Percentiles rank a stretch among this genome's conserved stretches.
Evolutionary conservation across 345 rosid species (phyloP).

Genomic region (Eucalyptus coolabah): DNA sequence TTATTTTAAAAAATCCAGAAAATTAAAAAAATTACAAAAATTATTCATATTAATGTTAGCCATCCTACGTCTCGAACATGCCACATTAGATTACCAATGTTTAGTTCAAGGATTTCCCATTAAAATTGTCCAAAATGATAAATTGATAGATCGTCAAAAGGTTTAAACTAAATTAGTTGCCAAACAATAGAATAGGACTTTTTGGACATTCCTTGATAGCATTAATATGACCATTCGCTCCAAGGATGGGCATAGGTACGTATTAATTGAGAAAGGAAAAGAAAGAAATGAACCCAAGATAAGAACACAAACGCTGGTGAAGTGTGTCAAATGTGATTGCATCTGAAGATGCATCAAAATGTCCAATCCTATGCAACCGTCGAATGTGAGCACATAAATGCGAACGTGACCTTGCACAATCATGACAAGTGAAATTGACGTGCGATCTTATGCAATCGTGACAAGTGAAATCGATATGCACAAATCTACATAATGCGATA

Average conservation of each 20-base stretch:
- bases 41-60: not conserved
- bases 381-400: not conserved
- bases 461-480: not conserved
- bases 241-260: not conserved
- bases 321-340: not conserved
- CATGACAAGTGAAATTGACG: not conserved
- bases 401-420: not conserved
- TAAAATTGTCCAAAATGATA: not conserved
- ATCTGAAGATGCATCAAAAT: not conserved
- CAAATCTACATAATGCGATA: not conserved
- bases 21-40: not conserved
- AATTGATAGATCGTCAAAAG: not conserved
- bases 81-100: not conserved
- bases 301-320: not conserved
- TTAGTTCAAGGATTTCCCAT: not conserved
- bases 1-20: not conserved
- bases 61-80: not conserved
- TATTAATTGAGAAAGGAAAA: not conserved
- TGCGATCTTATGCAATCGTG: not conserved
- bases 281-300: not conserved
- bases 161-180: fast-evolving
- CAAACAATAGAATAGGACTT: not conserved
- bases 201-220: not conserved
- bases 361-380: not conserved
- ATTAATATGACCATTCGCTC: not conserved